Base-by-base conservation (phyloP, 164 flowering plant species). In the Cinnamomum micranthum region DNA sequence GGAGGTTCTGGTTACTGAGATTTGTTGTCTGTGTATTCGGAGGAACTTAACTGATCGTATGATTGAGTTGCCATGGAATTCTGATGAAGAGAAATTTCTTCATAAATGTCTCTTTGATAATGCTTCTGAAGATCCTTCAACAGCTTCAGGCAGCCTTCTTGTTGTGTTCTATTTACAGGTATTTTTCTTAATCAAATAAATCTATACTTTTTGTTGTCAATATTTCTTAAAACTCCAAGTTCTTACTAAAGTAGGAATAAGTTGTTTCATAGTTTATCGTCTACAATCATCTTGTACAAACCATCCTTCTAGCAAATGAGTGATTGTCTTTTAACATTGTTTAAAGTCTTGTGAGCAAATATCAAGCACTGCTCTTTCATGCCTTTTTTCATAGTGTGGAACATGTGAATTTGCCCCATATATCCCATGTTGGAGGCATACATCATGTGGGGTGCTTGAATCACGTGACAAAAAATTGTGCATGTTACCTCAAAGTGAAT, bases 101-200 rank as follows among this genome's bases (percentile, higher is more conserved):
- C 94, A 91, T 70, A 92, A 88, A 70, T 91, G 92, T 82, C 88
- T 94, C 52, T 77, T 91, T 41, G 97, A 92, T 73, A 85, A 74
- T 84, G 88, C 94, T 73, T 67, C 62, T 68, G 86, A 84, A 63
- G 86, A 89, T 72, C 96, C 97, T 69, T 82, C 86, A 73, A 73
- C 90, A 69, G 76, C 83, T 65, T 68, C 76, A 70, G 99, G 99
- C 74, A 89, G 95, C 80, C 95, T 94, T 67, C 93, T 96, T 80
- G 95, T 92, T 59, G 93, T 94, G 62, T 96, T 82, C 82, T 94
- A 90, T 87, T 86, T 94, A 65, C 98, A 94, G 97, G 99, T 96
- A 81, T 17, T 27, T 67, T 28, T 35, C 47, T 35, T 35, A 35
- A 35, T 7, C 47, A 7, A 35, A 35, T 6, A 35, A 35, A 35